Percentiles rank a stretch among this genome's conserved stretches.
These are phyloP conservation scores for Ophiostoma ulmi DNA, from an alignment of 2,329 filamentous ascomycete species.

Conservation along the genomic window DNA sequence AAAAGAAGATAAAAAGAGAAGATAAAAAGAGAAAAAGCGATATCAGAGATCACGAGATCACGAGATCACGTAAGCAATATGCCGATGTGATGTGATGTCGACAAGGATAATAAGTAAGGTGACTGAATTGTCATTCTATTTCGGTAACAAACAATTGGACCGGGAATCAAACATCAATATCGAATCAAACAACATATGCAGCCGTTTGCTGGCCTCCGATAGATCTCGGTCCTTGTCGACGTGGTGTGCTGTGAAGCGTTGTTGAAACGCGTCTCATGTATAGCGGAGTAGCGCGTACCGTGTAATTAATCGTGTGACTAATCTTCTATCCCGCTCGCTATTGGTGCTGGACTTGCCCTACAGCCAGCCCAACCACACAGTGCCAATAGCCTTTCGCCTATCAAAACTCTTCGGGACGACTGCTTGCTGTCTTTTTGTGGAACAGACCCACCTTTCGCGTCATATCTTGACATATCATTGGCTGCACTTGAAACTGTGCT, in stretches of 20 bases:
- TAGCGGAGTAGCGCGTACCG: background rate
- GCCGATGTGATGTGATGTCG: background rate
- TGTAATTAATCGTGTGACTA: background rate
- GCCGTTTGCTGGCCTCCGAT: background rate
- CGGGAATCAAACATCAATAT: background rate
- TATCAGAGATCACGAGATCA: background rate
- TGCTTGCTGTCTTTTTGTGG: background rate
- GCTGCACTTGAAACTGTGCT: background rate
- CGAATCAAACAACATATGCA: background rate
- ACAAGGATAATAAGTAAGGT: background rate
- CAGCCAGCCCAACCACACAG: background rate
- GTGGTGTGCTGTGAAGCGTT: constrained; percentile 14
- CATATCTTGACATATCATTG: background rate
- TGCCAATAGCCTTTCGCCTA: background rate
- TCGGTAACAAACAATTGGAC: background rate
- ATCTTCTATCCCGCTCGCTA: background rate
- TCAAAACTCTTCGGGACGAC: background rate
- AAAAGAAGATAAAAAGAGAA: background rate
- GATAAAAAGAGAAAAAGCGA: background rate
- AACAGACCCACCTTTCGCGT: background rate
- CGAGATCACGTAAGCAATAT: constrained; percentile 1
- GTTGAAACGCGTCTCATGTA: constrained; percentile 20
- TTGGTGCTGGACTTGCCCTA: constrained; percentile 4
- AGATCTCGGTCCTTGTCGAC: background rate
- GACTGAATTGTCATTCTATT: background rate